These are phyloP conservation scores for Daldinia sp. DNA, from an alignment of 2,329 filamentous ascomycete genomes.

Conservation along the genomic window DNA sequence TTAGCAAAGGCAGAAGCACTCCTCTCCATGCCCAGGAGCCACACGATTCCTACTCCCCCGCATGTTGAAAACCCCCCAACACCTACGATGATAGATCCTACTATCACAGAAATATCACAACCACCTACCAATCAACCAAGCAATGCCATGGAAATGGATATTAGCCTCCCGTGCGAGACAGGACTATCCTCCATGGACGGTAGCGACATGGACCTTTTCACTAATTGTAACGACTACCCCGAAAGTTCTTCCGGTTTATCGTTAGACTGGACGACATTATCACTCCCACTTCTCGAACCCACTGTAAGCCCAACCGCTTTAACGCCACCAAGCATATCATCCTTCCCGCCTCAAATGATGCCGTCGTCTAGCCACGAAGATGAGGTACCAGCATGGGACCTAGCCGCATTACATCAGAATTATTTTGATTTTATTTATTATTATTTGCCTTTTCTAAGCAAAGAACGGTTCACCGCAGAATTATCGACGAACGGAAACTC, in stretches of 20 bases:
- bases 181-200: neutral
- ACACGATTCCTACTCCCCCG: slow-evolving; percentile 7
- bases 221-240: slow-evolving; percentile 2
- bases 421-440: slow-evolving; percentile 8
- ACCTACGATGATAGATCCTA: slow-evolving; percentile 5
- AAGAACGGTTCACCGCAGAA: neutral
- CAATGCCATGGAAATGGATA: slow-evolving; percentile 5
- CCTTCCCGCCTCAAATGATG: neutral
- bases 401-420: neutral
- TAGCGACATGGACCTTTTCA: slow-evolving; percentile 2
- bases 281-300: slow-evolving; percentile 1
- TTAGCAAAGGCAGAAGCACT: slow-evolving; percentile 6
- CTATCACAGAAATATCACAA: slow-evolving; percentile 2
- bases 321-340: neutral
- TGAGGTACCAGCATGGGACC: neutral
- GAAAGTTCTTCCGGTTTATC: slow-evolving; percentile 1
- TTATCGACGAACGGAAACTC: slow-evolving; percentile 6
- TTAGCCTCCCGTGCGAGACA: slow-evolving; percentile 1
- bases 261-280: slow-evolving; percentile 1
- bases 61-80: slow-evolving; percentile 2
- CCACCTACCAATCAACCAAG: neutral
- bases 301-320: neutral
- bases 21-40: slow-evolving; percentile 6
- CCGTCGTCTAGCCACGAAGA: neutral
- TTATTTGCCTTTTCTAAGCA: slow-evolving; percentile 6